These are phyloP conservation scores for Phytophthora aleatoria DNA, from an alignment of 352 stramenopile species.

Conservation along the genomic window DNA sequence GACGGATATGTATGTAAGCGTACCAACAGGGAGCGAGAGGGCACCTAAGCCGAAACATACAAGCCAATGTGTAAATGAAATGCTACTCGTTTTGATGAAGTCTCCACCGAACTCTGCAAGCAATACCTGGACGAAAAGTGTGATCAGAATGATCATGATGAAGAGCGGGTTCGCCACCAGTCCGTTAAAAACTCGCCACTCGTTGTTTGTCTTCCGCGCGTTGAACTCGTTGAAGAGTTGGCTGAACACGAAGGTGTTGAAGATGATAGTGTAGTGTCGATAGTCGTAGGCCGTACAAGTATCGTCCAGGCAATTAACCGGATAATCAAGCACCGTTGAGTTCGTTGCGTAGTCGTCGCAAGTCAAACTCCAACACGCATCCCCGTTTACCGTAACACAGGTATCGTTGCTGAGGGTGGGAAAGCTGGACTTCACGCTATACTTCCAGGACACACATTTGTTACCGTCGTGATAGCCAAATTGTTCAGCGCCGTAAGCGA, in stretches of 20 bases:
- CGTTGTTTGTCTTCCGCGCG: constrained; percentile 90
- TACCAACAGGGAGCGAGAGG: constrained; percentile 75
- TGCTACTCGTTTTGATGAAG: constrained; percentile 78
- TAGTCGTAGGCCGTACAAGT: constrained; percentile 75
- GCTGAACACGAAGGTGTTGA: constrained; percentile 98
- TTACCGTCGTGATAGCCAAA: constrained; percentile 74
- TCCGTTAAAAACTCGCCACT: constrained; percentile 95
- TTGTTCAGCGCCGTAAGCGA: constrained; percentile 55
- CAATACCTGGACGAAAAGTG: constrained; percentile 94
- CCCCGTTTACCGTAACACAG: constrained; percentile 54
- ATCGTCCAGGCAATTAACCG: constrained; percentile 49
- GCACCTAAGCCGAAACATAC: constrained; percentile 63
- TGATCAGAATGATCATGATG: constrained; percentile 91
- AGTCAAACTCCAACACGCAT: constrained; percentile 50
- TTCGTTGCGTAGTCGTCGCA: constrained; percentile 66
- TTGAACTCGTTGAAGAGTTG: constrained; percentile 95
- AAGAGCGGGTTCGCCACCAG: constrained; percentile 94
- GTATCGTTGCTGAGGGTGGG: constrained; percentile 37
- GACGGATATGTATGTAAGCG: constrained; percentile 3
- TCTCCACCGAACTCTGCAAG: constrained; percentile 96
- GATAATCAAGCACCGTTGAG: constrained; percentile 45
- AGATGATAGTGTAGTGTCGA: constrained; percentile 96
- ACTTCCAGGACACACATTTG: constrained; percentile 47
- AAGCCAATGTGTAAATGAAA: constrained; percentile 68
- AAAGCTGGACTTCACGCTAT: constrained; percentile 58